These are phyloP conservation scores for Monosporascus sp. DNA, from an alignment of 2,329 filamentous ascomycete species.

Conservation along the genomic window DNA sequence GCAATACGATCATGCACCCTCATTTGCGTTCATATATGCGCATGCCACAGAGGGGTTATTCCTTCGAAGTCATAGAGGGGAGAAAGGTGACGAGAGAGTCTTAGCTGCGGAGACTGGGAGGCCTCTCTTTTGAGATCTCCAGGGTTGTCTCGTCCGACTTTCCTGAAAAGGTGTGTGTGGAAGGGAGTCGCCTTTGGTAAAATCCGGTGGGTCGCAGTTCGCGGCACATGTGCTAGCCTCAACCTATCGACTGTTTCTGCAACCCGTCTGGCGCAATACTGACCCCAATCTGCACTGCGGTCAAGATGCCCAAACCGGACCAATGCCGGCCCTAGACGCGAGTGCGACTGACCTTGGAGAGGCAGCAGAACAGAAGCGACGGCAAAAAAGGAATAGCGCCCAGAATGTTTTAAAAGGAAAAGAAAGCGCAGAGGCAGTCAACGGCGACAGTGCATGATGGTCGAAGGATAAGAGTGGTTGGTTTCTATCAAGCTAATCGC, in stretches of 20 bases:
- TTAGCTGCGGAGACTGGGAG: constrained; percentile 10
- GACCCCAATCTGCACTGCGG: neutral
- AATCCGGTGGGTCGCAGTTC: neutral
- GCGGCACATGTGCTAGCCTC: neutral
- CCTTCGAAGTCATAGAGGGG: no score
- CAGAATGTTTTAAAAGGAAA: no score
- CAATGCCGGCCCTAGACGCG: neutral
- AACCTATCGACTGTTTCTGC: neutral
- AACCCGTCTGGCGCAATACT: neutral
- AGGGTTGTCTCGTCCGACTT: constrained; percentile 8
- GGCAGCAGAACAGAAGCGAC: neutral
- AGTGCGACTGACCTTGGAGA: neutral
- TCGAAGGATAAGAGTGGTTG: no score
- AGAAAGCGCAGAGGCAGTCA: no score
- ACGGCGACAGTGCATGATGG: no score
- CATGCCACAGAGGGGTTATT: no score
- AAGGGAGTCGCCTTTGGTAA: neutral
- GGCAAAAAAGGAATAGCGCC: neutral
- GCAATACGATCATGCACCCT: neutral
- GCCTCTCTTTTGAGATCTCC: constrained; percentile 9
- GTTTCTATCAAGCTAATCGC: no score
- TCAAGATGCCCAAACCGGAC: neutral
- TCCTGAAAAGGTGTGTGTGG: constrained; percentile 12
- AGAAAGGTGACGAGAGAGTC: neutral
- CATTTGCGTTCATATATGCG: neutral